phyloP scores from a whole-genome alignment of 192 early-diverging fungal species.

The Coemansia sp. region DNA sequence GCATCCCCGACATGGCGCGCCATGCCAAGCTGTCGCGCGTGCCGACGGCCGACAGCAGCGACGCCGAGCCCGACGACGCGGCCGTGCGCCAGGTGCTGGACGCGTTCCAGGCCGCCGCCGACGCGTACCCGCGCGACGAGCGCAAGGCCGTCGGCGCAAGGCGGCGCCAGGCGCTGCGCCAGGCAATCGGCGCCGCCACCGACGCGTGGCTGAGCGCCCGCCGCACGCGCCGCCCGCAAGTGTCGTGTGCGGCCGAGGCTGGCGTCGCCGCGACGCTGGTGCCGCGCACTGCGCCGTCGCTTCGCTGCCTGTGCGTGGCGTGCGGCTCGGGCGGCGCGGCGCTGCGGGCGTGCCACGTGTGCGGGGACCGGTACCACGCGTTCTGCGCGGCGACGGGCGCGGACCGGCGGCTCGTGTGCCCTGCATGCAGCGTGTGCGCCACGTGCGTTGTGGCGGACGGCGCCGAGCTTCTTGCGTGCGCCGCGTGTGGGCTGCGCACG shows the following conservation, averaged over 20 bases:
- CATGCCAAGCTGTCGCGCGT: conserved; percentile 48
- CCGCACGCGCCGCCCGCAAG: background rate
- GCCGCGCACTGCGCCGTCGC: background rate
- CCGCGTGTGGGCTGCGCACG: conserved; percentile 25
- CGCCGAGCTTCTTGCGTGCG: conserved; percentile 36
- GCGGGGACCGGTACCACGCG: conserved; percentile 57
- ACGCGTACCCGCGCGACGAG: conserved; percentile 19
- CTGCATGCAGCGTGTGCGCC: conserved; percentile 39
- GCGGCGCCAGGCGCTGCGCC: conserved; percentile 40
- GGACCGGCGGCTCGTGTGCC: conserved; percentile 26
- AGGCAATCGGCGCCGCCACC: conserved; percentile 23
- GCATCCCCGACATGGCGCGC: conserved; percentile 54
- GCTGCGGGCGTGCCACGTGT: conserved; percentile 45
- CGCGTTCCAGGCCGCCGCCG: conserved; percentile 12
- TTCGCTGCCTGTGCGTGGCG: conserved; percentile 23
- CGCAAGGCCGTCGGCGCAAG: conserved; percentile 33
- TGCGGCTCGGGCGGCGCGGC: conserved; percentile 32
- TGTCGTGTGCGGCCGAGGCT: background rate
- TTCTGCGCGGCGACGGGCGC: conserved; percentile 38
- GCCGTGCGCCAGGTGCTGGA: background rate
- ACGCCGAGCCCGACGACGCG: conserved; percentile 1
- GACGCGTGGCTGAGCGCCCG: conserved; percentile 21
- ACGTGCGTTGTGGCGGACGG: conserved; percentile 17
- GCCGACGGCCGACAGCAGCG: conserved; percentile 18
- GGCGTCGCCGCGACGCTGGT: background rate